Evolutionary conservation across 2,329 filamentous ascomycete species (phyloP).

Genomic region (Hypomyces perniciosus): DNA sequence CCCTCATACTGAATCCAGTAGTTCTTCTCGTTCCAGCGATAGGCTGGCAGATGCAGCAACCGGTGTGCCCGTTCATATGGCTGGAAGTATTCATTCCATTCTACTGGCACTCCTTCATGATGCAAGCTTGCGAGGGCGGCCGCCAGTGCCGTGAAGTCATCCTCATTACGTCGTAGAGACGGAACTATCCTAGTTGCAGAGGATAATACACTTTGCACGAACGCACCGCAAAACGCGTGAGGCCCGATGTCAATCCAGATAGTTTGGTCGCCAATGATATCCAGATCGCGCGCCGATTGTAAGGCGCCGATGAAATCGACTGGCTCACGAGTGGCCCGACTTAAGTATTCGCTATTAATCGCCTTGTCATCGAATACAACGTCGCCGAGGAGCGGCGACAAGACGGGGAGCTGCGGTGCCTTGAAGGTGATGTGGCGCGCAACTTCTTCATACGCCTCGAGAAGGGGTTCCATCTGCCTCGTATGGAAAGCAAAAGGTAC

Average conservation of each 20-base stretch:
- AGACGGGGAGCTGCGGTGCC: slow-evolving; percentile 1
- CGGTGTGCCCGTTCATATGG: slow-evolving; percentile 28
- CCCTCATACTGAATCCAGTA: slow-evolving; percentile 47
- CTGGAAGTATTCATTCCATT: slow-evolving; percentile 64
- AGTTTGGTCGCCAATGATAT: background rate
- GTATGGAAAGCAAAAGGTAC: slow-evolving; percentile 34
- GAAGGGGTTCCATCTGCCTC: slow-evolving; percentile 32
- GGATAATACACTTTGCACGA: background rate
- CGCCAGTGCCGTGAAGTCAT: background rate
- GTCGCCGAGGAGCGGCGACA: slow-evolving; percentile 40
- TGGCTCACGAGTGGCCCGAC: slow-evolving; percentile 3
- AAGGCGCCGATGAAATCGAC: background rate
- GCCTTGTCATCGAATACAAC: slow-evolving; percentile 37
- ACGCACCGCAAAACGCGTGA: background rate
- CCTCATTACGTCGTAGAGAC: slow-evolving; percentile 54
- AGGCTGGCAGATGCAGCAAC: slow-evolving; percentile 59
- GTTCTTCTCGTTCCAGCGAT: slow-evolving; percentile 66
- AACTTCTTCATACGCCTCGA: slow-evolving; percentile 39
- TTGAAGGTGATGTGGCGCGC: slow-evolving; percentile 7
- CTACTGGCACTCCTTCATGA: slow-evolving; percentile 52
- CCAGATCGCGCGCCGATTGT: background rate
- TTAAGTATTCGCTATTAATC: slow-evolving; percentile 6
- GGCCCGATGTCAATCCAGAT: background rate
- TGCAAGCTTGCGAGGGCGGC: background rate
- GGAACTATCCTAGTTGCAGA: background rate